Percentiles rank a stretch among this genome's conserved stretches.
These are phyloP conservation scores for Panaeolus cyanescens DNA, from an alignment of 768 basidiomycete species.

Conservation along the genomic window DNA sequence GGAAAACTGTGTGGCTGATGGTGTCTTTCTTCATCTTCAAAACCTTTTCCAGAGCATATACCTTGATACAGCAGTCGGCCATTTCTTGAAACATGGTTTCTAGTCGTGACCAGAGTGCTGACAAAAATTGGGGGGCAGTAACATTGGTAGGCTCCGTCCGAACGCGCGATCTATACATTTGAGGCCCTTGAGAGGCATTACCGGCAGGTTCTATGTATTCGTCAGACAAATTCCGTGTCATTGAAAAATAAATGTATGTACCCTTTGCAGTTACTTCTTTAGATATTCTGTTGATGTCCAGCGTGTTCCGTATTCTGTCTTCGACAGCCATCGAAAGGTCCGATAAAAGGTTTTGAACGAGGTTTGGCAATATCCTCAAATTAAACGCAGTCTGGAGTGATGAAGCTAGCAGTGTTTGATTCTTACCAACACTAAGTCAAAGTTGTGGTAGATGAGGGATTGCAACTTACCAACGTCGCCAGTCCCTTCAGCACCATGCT, in stretches of 20 bases:
- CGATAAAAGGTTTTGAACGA: slow-evolving; percentile 76
- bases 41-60: slow-evolving; percentile 95
- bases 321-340: slow-evolving; percentile 87
- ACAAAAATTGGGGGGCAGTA: slow-evolving; percentile 85
- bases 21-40: slow-evolving; percentile 86
- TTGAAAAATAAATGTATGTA: slow-evolving; percentile 24
- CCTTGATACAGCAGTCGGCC: slow-evolving; percentile 90
- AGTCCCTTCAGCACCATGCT: slow-evolving; percentile 84
- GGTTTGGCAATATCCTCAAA: slow-evolving; percentile 77
- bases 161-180: slow-evolving; percentile 81
- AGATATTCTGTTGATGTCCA: slow-evolving; percentile 87
- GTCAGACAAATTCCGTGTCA: neutral
- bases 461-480: slow-evolving; percentile 62
- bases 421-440: slow-evolving; percentile 43
- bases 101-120: slow-evolving; percentile 79
- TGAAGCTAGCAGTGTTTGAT: slow-evolving; percentile 88
- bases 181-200: slow-evolving; percentile 35
- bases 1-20: slow-evolving; percentile 71
- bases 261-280: slow-evolving; percentile 85
- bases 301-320: slow-evolving; percentile 75
- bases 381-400: slow-evolving; percentile 97
- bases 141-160: slow-evolving; percentile 89
- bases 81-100: slow-evolving; percentile 87
- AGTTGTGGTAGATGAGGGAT: neutral
- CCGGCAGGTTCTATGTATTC: slow-evolving; percentile 15